These are phyloP conservation scores for Blastomyces percursus DNA, from an alignment of 2,329 filamentous ascomycete genomes.

Conservation along the genomic window DNA sequence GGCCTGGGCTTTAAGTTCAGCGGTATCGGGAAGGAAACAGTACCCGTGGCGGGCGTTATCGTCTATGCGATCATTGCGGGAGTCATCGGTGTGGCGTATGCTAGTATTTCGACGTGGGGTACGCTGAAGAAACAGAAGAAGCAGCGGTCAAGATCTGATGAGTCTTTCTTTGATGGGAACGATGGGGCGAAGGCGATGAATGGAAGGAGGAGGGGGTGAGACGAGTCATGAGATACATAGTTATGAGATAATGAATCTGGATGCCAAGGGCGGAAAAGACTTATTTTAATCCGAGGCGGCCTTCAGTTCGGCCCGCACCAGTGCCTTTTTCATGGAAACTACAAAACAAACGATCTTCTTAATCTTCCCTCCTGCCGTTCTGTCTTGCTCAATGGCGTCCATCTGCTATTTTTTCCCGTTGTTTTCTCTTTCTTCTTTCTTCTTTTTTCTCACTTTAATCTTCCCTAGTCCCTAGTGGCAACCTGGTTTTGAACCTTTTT, in stretches of 20 bases:
- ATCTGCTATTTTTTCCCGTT: neutral
- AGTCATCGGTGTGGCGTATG: conserved; percentile 36
- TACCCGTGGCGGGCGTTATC: conserved; percentile 23
- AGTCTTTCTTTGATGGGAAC: neutral
- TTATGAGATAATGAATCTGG: no score
- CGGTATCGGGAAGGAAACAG: conserved; percentile 27
- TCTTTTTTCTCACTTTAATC: neutral
- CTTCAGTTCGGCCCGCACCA: neutral
- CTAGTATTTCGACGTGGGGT: conserved; percentile 16
- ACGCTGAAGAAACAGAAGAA: neutral
- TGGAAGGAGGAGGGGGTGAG: neutral
- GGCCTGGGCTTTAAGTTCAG: conserved; percentile 43
- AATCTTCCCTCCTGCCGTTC: no score
- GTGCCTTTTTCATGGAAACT: neutral
- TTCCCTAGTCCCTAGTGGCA: no score
- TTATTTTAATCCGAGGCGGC: neutral
- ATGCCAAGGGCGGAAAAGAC: neutral
- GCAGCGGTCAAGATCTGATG: neutral
- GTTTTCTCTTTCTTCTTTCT: neutral
- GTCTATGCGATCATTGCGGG: conserved; percentile 43
- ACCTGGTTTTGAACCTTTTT: neutral
- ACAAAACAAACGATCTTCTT: neutral
- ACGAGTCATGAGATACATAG: no score
- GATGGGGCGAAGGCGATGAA: neutral
- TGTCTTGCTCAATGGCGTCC: neutral